Evolutionary conservation across 257 asterid species (phyloP), one percentile per base, ranked within the genome.

Genomic region (Lavandula angustifolia): DNA sequence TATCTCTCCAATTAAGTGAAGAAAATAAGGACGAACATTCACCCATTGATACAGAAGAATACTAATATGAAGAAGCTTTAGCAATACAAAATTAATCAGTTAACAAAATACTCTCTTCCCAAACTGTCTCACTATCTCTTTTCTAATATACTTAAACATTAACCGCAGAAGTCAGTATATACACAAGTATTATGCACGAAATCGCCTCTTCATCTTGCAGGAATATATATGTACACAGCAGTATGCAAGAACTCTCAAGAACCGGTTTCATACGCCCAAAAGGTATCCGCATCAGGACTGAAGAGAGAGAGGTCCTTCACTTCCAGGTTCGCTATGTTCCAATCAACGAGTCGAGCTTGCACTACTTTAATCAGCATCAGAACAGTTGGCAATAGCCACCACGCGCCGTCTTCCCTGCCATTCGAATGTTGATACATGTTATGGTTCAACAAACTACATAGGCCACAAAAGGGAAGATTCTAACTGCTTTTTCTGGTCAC

Each of bases 241-340:
- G 72, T 76, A 31, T 16, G 64, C 72, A 54, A 5, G 9, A 48
- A 22, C 13, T 9, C 31, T 88, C 85, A 92, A 62, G 95, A 81
- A 60, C 68, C 72, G 44, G 85, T 75, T 82, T 92, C 98, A 29
- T 85, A 85, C 3, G 95, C 95, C 98, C 98, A 92, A 72, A 92
- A 92, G 50, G 96, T 89, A 75, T 89, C 98, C 0, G 96, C 92
- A 72, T 92, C 90, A 4, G 91, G 88, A 70, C 85, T 87, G 88
- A 80, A 92, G 63, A 92, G 88, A 43, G 96, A 92, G 22, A 82
- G 79, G 74, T 92, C 96, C 75, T 77, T 85, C 31, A 89, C 85
- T 81, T 92, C 98, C 38, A 89, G 59, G 74, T 89, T 92, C 43
- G 96, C 98, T 50, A 89, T 80, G 69, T 89, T 89, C 96, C 98